A percentile compares a stretch with the other conserved stretches of the same genome.
Evolutionary conservation across 2,329 filamentous ascomycete species (phyloP).

Genomic region (Beauveria scarabaeidicola): DNA sequence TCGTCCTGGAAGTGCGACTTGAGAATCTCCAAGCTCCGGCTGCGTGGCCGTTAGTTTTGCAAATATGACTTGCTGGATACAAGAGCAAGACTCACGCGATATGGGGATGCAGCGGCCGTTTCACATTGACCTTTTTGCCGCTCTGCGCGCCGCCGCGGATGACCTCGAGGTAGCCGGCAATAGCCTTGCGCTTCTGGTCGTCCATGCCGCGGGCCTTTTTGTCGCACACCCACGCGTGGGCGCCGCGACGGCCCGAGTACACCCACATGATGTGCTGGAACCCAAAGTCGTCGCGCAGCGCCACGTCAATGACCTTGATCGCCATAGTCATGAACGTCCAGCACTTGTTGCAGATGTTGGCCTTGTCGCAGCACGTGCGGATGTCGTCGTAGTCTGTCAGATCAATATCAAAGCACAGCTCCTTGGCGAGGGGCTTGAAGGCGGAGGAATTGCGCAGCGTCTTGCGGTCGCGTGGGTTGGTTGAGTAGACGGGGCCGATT

Average conservation of each 20-base stretch:
- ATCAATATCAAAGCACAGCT: constrained; percentile 98
- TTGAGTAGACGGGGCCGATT: constrained; percentile 93
- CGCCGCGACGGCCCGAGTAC: constrained; percentile 92
- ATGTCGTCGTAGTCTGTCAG: constrained; percentile 98
- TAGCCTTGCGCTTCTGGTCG: constrained; percentile 73
- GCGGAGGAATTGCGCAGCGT: constrained; percentile 68
- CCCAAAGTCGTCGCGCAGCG: constrained; percentile 87
- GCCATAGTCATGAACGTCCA: constrained; percentile 98
- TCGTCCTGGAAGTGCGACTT: constrained; percentile 77
- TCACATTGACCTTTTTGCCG: constrained; percentile 78
- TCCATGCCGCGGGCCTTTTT: constrained; percentile 75
- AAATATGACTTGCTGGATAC: background rate
- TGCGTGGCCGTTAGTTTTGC: constrained; percentile 19
- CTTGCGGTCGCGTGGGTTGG: constrained; percentile 91
- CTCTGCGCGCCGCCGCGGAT: constrained; percentile 79
- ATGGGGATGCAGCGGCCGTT: constrained; percentile 83
- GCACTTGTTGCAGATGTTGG: constrained; percentile 88
- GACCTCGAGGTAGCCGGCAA: constrained; percentile 84
- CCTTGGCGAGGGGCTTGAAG: constrained; percentile 83
- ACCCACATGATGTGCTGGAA: constrained; percentile 98
- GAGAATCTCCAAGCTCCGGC: constrained; percentile 77
- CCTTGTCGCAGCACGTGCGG: constrained; percentile 86
- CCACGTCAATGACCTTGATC: constrained; percentile 83
- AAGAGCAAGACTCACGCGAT: constrained; percentile 46
- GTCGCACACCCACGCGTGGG: constrained; percentile 97